Evolutionary conservation across 441 rosid genomes (phyloP).

Genomic region (Adansonia grandidieri): DNA sequence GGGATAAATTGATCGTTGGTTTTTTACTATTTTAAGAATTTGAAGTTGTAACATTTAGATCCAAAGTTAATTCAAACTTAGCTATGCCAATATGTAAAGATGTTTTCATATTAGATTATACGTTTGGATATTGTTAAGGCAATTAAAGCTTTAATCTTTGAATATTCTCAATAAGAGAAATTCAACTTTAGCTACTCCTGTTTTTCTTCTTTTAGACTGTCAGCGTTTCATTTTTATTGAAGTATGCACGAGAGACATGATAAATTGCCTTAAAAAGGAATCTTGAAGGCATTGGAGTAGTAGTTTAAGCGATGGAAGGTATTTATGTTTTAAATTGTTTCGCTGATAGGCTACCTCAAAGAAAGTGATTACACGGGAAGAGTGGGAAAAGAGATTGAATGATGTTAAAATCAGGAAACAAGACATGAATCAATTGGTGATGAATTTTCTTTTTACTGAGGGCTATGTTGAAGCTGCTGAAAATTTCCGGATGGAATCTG

Average conservation of each 20-base stretch:
- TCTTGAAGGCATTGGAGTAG: neutral
- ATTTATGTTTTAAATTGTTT: slow-evolving; percentile 20
- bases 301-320: neutral
- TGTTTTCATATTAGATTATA: neutral
- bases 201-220: neutral
- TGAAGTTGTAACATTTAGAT: neutral
- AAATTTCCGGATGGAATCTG: slow-evolving; percentile 84
- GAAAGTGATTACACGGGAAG: slow-evolving; percentile 81
- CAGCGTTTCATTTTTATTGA: neutral
- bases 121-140: neutral
- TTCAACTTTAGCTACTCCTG: neutral
- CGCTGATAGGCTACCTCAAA: slow-evolving; percentile 67
- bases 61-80: neutral
- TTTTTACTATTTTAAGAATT: neutral
- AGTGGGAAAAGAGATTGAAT: slow-evolving; percentile 91
- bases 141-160: neutral
- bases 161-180: neutral
- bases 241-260: neutral
- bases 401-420: slow-evolving; percentile 81
- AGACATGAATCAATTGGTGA: slow-evolving; percentile 91
- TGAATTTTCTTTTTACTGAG: slow-evolving; percentile 96
- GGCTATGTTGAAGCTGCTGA: slow-evolving; percentile 96
- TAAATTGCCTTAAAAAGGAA: neutral
- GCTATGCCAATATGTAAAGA: neutral
- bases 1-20: neutral